These are phyloP conservation scores for Solanum paucissectum DNA, from an alignment of 257 asterid species.

Conservation along the genomic window DNA sequence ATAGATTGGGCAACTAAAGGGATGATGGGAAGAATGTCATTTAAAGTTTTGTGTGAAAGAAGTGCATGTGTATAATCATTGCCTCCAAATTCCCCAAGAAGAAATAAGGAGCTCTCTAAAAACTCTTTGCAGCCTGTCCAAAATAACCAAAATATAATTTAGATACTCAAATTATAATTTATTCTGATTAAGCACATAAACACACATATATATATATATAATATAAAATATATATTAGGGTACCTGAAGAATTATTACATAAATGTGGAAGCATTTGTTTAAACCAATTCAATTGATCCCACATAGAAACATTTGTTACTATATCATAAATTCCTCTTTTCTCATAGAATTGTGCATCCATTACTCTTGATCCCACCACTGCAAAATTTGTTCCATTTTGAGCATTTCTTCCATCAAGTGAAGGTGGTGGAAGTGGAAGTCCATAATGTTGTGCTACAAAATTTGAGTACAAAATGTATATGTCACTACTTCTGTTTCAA, in stretches of 20 bases:
- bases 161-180: neutral
- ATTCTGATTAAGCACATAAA: no score
- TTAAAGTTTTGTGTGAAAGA: neutral
- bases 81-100: slow-evolving; percentile 8
- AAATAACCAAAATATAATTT: neutral
- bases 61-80: neutral
- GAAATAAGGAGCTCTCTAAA: neutral
- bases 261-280: slow-evolving; percentile 6
- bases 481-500: no score
- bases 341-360: slow-evolving; percentile 13
- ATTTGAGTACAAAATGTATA: no score
- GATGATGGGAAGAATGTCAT: neutral
- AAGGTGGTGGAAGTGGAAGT: slow-evolving; percentile 29
- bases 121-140: neutral
- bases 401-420: neutral
- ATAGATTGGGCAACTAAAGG: neutral
- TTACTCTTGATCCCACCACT: slow-evolving; percentile 33
- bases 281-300: slow-evolving; percentile 33
- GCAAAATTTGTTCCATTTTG: slow-evolving; percentile 30
- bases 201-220: no score
- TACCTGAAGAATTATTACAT: slow-evolving; percentile 8
- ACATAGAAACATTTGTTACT: slow-evolving; percentile 15
- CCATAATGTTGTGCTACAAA: neutral
- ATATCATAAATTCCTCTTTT: slow-evolving; percentile 10
- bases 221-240: no score